Percentiles rank a stretch among this genome's conserved stretches.
These are phyloP conservation scores for Phytophthora niederhauseri DNA, from an alignment of 352 stramenopile species.

Conservation along the genomic window DNA sequence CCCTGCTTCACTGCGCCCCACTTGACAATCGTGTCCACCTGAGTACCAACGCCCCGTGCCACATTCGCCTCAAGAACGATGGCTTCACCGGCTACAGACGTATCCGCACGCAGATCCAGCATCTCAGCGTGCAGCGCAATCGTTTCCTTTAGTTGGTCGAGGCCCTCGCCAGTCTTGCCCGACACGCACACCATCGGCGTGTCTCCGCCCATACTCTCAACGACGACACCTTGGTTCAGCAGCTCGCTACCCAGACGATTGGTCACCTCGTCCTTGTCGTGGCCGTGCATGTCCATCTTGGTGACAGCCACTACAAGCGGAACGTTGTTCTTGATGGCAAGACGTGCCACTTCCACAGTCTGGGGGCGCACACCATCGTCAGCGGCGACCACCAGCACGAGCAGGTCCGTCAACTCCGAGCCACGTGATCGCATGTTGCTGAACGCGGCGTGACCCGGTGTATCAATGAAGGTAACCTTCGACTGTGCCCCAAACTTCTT, in stretches of 20 bases:
- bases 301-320: constrained; percentile 98
- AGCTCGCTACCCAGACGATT: constrained; percentile 88
- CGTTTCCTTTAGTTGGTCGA: constrained; percentile 97
- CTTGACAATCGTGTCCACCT: constrained; percentile 97
- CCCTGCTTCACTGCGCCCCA: constrained; percentile 96
- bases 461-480: constrained; percentile 98
- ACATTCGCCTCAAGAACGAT: constrained; percentile 97
- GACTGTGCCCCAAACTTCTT: constrained; percentile 67
- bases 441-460: constrained; percentile 99
- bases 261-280: constrained; percentile 70
- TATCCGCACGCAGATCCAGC: constrained; percentile 95
- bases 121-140: constrained; percentile 97
- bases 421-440: constrained; percentile 97
- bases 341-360: constrained; percentile 96
- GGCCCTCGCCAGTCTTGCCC: constrained; percentile 93
- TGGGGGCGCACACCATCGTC: constrained; percentile 99
- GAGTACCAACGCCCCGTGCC: constrained; percentile 93
- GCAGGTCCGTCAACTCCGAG: constrained; percentile 98
- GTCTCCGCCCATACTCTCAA: constrained; percentile 95
- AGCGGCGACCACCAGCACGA: constrained; percentile 97
- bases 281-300: constrained; percentile 95
- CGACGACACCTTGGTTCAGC: constrained; percentile 93
- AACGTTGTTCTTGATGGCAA: constrained; percentile 95
- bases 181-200: constrained; percentile 96
- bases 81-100: constrained; percentile 87